Conservation (phyloP, 2,329 filamentous ascomycete species). For the Ascochyta lentis region DNA sequence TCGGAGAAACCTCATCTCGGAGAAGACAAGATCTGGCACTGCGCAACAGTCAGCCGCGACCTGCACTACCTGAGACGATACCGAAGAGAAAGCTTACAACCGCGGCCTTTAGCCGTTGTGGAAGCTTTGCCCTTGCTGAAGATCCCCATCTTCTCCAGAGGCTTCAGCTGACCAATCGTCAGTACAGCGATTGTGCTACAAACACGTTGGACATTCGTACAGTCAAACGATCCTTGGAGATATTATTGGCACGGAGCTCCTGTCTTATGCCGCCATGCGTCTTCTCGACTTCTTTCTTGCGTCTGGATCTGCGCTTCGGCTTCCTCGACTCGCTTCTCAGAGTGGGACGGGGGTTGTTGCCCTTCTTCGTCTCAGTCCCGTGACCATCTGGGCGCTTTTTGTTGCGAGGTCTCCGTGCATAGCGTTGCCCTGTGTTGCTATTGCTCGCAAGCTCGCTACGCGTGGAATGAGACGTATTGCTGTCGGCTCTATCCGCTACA, state of each 20-base stretch:
- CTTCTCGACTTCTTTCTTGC: constrained; percentile 46
- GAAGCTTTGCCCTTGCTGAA: constrained; percentile 59
- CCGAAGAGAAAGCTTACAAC: constrained; percentile 44
- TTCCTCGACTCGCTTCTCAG: constrained; percentile 39
- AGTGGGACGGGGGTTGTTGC: constrained; percentile 25
- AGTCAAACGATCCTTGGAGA: constrained; percentile 55
- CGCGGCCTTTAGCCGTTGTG: constrained; percentile 52
- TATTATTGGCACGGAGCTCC: constrained; percentile 55
- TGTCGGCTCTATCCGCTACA: constrained; percentile 18
- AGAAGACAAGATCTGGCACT: constrained; percentile 61
- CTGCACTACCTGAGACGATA: constrained; percentile 15
- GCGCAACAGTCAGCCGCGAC: constrained; percentile 28
- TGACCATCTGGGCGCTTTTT: constrained; percentile 58
- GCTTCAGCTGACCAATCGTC: constrained; percentile 52
- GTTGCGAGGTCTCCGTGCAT: constrained; percentile 53
- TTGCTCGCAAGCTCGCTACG: constrained; percentile 22
- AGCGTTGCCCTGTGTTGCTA: constrained; percentile 37
- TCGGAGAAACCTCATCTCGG: constrained; percentile 58
- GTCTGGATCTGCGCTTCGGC: constrained; percentile 45
- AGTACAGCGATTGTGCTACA: constrained; percentile 22
- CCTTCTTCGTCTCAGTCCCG: constrained; percentile 42
- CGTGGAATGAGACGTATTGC: constrained; percentile 24
- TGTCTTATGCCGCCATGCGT: constrained; percentile 48
- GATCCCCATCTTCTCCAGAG: constrained; percentile 51
- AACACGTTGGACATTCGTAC: constrained; percentile 41